Percentiles rank a stretch among this genome's conserved stretches.
These are phyloP conservation scores for Suhomyces yuchorum DNA, from an alignment of 1,139 yeast species.

Conservation along the genomic window DNA sequence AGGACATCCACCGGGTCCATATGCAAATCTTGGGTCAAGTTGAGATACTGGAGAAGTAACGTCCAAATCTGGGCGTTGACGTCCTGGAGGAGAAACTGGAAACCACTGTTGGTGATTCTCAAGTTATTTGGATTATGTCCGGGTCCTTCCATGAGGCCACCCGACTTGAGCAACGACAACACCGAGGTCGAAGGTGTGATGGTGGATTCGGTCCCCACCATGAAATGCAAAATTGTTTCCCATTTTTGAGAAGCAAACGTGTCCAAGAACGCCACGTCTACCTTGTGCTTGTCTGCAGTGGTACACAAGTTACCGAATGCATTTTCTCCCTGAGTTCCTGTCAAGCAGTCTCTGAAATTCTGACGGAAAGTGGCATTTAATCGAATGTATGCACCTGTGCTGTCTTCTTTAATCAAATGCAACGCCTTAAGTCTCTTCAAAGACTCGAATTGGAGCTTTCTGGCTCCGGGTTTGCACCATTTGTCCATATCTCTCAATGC, in stretches of 20 bases:
- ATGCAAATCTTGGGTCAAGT: slow-evolving; percentile 76
- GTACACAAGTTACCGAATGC: slow-evolving; percentile 48
- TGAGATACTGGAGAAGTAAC: slow-evolving; percentile 78
- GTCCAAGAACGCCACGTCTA: slow-evolving; percentile 69
- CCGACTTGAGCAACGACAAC: slow-evolving; percentile 62
- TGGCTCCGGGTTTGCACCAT: slow-evolving; percentile 67
- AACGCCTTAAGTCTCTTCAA: slow-evolving; percentile 73
- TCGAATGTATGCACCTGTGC: slow-evolving; percentile 54
- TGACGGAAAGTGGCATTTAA: slow-evolving; percentile 74
- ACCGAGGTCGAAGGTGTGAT: slow-evolving; percentile 71
- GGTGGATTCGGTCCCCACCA: slow-evolving; percentile 87
- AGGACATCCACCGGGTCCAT: slow-evolving; percentile 97
- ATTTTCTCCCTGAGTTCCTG: slow-evolving; percentile 64
- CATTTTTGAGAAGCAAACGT: slow-evolving; percentile 82
- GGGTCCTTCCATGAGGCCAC: slow-evolving; percentile 79
- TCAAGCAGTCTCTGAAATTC: slow-evolving; percentile 78
- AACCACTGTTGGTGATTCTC: slow-evolving; percentile 86
- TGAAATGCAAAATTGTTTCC: slow-evolving; percentile 94
- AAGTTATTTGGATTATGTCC: slow-evolving; percentile 43
- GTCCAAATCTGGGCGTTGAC: slow-evolving; percentile 97
- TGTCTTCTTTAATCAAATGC: slow-evolving; percentile 71
- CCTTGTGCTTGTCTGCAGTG: slow-evolving; percentile 43
- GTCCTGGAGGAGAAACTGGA: slow-evolving; percentile 90
- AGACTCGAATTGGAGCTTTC: slow-evolving; percentile 70
- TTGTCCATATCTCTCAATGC: slow-evolving; percentile 67